Percentiles rank a stretch among this genome's conserved stretches.
phyloP scores from a whole-genome alignment of 257 asterid species.

The Solanum neorickii region DNA sequence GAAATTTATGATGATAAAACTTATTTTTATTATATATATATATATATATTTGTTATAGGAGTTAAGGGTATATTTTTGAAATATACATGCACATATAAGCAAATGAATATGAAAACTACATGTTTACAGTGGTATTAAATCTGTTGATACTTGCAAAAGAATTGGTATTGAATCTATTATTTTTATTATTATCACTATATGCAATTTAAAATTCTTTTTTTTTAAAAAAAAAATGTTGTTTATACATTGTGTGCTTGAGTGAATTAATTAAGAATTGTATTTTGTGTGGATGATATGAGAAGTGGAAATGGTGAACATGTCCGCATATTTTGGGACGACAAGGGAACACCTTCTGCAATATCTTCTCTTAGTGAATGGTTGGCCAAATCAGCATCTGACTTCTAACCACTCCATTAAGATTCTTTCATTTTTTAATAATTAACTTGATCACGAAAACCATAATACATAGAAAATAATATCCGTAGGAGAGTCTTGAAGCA shows the following conservation, averaged over 20 bases:
- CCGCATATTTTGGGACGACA: not conserved
- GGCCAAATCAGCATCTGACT: slow-evolving; percentile 11
- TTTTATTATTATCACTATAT: not conserved
- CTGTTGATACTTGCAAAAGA: not conserved
- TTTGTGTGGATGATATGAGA: not conserved
- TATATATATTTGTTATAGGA: not conserved
- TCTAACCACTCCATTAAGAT: slow-evolving; percentile 14
- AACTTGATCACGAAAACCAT: not conserved
- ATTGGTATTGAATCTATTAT: not conserved
- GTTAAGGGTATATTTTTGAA: not conserved
- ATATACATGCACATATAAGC: not conserved
- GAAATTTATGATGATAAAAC: not conserved
- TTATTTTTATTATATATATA: not conserved
- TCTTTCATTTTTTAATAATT: not conserved
- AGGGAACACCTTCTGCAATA: not conserved
- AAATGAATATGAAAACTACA: not conserved
- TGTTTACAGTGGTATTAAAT: not conserved
- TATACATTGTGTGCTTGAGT: not conserved
- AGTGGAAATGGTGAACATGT: not conserved
- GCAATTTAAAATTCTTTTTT: too few relatives aligned
- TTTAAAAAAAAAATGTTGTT: not conserved
- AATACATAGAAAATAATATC: not conserved
- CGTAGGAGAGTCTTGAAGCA: not conserved
- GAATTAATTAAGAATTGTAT: not conserved
- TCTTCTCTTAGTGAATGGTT: slow-evolving; percentile 7